These are phyloP conservation scores for Tolypocladium nubicola DNA, from an alignment of 2,329 filamentous ascomycete genomes.

Conservation along the genomic window DNA sequence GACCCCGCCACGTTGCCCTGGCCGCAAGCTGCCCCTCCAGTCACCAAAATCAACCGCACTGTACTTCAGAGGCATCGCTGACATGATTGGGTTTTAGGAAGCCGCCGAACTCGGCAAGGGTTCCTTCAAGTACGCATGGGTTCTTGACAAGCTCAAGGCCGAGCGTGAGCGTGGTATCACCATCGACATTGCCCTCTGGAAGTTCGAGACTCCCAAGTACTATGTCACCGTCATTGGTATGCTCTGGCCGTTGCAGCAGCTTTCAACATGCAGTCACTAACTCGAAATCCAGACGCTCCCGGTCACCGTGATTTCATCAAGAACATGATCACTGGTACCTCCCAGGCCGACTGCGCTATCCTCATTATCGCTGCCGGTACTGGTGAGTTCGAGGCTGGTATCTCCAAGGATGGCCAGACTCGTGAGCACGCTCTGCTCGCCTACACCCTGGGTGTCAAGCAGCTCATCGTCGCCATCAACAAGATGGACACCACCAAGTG, in stretches of 20 bases:
- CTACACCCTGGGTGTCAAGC: conserved; percentile 99
- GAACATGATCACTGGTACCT: conserved; percentile 99
- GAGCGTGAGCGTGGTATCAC: conserved; percentile 99
- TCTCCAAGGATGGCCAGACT: conserved; percentile 99
- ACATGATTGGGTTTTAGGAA: conserved; percentile 50
- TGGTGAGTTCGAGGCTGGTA: conserved; percentile 99
- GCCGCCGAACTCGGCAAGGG: conserved; percentile 98
- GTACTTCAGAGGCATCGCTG: conserved; percentile 6
- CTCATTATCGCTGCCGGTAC: conserved; percentile 99
- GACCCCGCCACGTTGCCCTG: conserved; percentile 7
- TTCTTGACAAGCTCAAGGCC: conserved; percentile 99
- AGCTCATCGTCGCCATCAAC: conserved; percentile 99
- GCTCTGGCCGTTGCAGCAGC: conserved; percentile 17
- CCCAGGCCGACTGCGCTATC: conserved; percentile 98
- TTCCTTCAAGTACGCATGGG: conserved; percentile 99
- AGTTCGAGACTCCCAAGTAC: conserved; percentile 99
- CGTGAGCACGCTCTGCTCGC: conserved; percentile 99
- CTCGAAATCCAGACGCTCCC: conserved; percentile 64
- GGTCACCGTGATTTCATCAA: conserved; percentile 99
- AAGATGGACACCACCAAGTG: conserved; percentile 99
- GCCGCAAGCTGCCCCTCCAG: not conserved
- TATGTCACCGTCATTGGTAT: conserved; percentile 94
- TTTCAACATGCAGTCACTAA: conserved; percentile 1
- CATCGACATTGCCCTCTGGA: conserved; percentile 99
- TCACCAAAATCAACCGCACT: not conserved